Percentiles rank a stretch among this genome's conserved stretches.
These are phyloP conservation scores for Venturia asperata DNA, from an alignment of 2,329 filamentous ascomycete species.

Conservation along the genomic window DNA sequence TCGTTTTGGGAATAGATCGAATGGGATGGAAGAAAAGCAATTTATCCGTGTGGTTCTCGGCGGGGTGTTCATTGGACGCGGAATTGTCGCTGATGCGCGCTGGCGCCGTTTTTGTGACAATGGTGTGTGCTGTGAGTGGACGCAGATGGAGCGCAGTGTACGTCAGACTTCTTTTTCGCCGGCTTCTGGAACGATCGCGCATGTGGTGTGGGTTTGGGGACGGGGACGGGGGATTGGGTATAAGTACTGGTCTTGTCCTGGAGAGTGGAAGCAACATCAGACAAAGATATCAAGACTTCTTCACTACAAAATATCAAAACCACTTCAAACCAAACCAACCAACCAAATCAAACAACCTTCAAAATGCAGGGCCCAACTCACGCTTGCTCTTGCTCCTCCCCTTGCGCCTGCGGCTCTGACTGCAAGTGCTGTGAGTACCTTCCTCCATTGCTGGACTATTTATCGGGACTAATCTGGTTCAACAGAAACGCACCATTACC, in stretches of 20 bases:
- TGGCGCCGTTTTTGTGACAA: not conserved
- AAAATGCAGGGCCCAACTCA: slow-evolving; percentile 4
- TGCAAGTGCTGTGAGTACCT: slow-evolving; percentile 6
- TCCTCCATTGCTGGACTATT: slow-evolving; percentile 19
- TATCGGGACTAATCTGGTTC: not conserved
- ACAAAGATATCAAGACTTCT: not conserved
- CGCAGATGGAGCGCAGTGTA: not conserved
- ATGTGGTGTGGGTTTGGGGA: not conserved
- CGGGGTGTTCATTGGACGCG: too few species aligned
- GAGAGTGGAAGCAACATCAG: not conserved
- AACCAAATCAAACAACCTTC: not conserved
- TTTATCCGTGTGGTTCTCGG: not conserved
- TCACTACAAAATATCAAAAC: not conserved
- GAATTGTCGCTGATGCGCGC: too few species aligned
- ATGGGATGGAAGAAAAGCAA: not conserved
- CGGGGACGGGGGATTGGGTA: too few species aligned
- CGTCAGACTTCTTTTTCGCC: not conserved
- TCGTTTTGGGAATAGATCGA: not conserved
- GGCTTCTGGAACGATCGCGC: not conserved
- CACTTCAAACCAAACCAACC: not conserved
- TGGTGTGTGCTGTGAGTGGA: not conserved
- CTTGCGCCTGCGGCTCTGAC: slow-evolving; percentile 3
- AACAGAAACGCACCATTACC: too few species aligned
- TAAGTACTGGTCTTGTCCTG: not conserved
- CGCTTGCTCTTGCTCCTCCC: slow-evolving; percentile 7